These are phyloP conservation scores for Lecanicillium sp. DNA, from an alignment of 2,329 filamentous ascomycete genomes.

Conservation along the genomic window DNA sequence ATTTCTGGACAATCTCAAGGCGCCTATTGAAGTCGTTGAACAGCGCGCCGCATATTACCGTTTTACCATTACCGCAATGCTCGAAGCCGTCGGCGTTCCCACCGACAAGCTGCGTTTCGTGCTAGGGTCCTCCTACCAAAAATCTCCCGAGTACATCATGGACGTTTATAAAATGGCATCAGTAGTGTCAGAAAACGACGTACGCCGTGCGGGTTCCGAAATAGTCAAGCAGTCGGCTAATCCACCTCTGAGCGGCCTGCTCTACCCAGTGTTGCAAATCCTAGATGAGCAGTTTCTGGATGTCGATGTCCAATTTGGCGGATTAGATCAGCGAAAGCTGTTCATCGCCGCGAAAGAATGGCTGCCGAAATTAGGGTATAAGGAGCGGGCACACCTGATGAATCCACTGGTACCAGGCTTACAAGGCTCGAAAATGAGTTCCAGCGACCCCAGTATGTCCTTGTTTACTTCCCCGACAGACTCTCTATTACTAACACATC, in stretches of 20 bases:
- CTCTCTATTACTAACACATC: no score
- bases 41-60: slow-evolving; percentile 79
- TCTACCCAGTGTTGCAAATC: slow-evolving; percentile 58
- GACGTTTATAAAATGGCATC: slow-evolving; percentile 73
- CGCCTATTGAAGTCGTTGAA: slow-evolving; percentile 79
- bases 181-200: slow-evolving; percentile 67
- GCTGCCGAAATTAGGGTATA: slow-evolving; percentile 79
- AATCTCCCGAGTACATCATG: slow-evolving; percentile 67
- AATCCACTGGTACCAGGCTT: slow-evolving; percentile 85
- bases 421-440: slow-evolving; percentile 77
- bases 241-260: slow-evolving; percentile 48
- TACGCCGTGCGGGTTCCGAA: slow-evolving; percentile 85
- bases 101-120: slow-evolving; percentile 77
- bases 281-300: slow-evolving; percentile 85
- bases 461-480: no score
- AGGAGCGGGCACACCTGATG: slow-evolving; percentile 39
- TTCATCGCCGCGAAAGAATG: slow-evolving; percentile 80
- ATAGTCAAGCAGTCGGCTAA: slow-evolving; percentile 88
- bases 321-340: slow-evolving; percentile 78
- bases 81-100: slow-evolving; percentile 70
- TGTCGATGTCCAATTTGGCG: slow-evolving; percentile 80
- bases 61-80: slow-evolving; percentile 62
- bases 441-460: slow-evolving; percentile 58
- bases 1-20: slow-evolving; percentile 77
- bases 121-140: slow-evolving; percentile 77